These are phyloP conservation scores for Diphasiastrum complanatum DNA, from an alignment of 83 land plant genomes.

Conservation along the genomic window DNA sequence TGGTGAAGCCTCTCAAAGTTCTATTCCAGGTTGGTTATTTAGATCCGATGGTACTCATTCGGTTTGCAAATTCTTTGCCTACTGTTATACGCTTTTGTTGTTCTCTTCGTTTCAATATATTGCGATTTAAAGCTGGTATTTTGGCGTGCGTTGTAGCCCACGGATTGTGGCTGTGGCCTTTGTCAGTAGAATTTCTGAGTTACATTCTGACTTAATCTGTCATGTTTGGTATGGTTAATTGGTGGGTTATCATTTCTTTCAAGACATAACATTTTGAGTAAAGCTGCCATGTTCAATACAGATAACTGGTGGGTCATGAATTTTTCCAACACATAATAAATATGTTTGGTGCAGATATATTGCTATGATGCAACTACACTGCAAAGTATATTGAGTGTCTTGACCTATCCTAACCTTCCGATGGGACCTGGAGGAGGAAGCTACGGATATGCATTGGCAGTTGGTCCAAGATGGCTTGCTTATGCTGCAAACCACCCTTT, in stretches of 20 bases:
- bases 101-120: constrained; percentile 48
- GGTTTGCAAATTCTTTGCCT: constrained; percentile 39
- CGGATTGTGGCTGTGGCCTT: constrained; percentile 70
- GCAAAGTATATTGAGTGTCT: constrained; percentile 67
- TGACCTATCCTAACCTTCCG: constrained; percentile 62
- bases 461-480: constrained; percentile 87
- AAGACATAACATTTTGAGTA: too few species aligned
- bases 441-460: constrained; percentile 71
- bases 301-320: too few species aligned
- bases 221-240: neutral
- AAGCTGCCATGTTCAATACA: too few species aligned
- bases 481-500: constrained; percentile 74
- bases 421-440: constrained; percentile 34
- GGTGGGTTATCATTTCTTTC: too few species aligned
- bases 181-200: constrained; percentile 37
- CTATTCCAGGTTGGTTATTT: constrained; percentile 12
- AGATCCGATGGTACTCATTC: constrained; percentile 32
- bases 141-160: constrained; percentile 67
- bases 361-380: constrained; percentile 74
- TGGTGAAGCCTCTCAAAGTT: constrained; percentile 34
- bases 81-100: constrained; percentile 75
- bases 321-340: constrained; percentile 3
- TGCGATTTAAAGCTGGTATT: constrained; percentile 65
- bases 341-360: constrained; percentile 57
- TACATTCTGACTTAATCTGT: neutral